Conservation (phyloP, 2,329 filamentous ascomycete species). For the Phoma sp. region DNA sequence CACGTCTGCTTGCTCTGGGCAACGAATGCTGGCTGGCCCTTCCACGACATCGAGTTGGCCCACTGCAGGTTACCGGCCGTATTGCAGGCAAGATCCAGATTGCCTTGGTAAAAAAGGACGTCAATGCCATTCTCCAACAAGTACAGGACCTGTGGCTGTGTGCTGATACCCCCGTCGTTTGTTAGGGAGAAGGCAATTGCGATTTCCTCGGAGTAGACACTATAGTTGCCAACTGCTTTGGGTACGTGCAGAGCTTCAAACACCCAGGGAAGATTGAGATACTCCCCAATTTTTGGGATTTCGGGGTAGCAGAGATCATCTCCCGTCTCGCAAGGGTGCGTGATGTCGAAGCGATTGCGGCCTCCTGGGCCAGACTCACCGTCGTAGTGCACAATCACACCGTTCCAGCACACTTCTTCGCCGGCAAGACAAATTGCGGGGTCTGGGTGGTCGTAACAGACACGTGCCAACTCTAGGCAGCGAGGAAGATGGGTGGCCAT, state of each 20-base stretch:
- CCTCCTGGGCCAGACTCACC: constrained; percentile 49
- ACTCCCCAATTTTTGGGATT: constrained; percentile 36
- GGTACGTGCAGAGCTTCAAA: constrained; percentile 45
- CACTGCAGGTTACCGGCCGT: constrained; percentile 51
- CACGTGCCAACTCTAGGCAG: constrained; percentile 52
- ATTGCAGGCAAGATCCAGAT: constrained; percentile 52
- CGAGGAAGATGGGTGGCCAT: constrained; percentile 56
- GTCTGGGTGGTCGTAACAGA: constrained; percentile 53
- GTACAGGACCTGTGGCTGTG: constrained; percentile 45
- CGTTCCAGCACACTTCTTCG: constrained; percentile 46
- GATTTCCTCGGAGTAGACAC: constrained; percentile 33
- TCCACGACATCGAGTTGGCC: constrained; percentile 54
- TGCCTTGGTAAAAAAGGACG: constrained; percentile 52
- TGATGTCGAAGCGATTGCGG: constrained; percentile 57
- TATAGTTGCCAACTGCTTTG: constrained; percentile 43
- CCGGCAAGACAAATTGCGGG: constrained; percentile 53
- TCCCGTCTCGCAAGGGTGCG: constrained; percentile 45
- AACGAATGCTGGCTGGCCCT: constrained; percentile 54
- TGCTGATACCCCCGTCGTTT: constrained; percentile 38
- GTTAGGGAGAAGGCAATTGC: constrained; percentile 39
- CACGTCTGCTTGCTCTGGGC: constrained; percentile 40
- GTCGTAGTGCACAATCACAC: constrained; percentile 52
- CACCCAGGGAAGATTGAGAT: constrained; percentile 44
- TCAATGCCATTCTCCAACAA: constrained; percentile 49
- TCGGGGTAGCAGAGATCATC: constrained; percentile 52